Evolutionary conservation across 2,329 filamentous ascomycete species (phyloP).

Genomic region (Diaporthe caulivora): DNA sequence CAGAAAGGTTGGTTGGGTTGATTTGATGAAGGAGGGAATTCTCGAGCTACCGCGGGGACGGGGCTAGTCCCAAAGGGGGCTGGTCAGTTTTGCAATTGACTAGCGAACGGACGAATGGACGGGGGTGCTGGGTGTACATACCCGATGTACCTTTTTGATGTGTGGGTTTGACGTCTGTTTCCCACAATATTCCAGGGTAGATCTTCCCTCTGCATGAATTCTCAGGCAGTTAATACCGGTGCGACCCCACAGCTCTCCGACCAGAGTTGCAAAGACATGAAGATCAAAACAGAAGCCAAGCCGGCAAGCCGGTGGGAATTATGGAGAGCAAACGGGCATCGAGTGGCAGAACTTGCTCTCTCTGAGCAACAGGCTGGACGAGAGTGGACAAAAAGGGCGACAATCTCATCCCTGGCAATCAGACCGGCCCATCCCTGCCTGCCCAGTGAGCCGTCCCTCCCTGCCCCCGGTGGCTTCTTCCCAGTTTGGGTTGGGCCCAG

Average conservation of each 20-base stretch:
- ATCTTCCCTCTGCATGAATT: background rate
- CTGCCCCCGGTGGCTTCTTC: background rate
- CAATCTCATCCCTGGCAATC: constrained; percentile 25
- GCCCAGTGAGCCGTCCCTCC: background rate
- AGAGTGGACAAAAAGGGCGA: background rate
- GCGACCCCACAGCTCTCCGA: constrained; percentile 6
- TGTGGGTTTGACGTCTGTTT: background rate
- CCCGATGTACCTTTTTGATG: background rate
- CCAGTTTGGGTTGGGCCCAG: background rate
- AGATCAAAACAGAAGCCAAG: constrained; percentile 28
- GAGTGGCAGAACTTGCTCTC: too few relatives aligned
- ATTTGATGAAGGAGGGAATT: constrained; percentile 24
- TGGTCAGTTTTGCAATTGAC: constrained; percentile 23
- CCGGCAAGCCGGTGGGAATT: background rate
- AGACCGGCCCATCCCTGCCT: background rate
- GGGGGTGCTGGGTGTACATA: background rate
- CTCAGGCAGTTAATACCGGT: background rate
- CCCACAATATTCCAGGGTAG: background rate
- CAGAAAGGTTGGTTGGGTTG: background rate
- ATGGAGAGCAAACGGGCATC: background rate
- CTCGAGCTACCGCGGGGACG: background rate
- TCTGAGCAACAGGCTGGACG: background rate
- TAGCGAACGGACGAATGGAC: background rate
- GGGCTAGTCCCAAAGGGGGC: constrained; percentile 13
- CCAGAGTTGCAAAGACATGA: background rate